Percentiles rank a stretch among this genome's conserved stretches.
Evolutionary conservation across 805 yeast genomes (phyloP).

Genomic region (Zygosaccharomyces rouxii): DNA sequence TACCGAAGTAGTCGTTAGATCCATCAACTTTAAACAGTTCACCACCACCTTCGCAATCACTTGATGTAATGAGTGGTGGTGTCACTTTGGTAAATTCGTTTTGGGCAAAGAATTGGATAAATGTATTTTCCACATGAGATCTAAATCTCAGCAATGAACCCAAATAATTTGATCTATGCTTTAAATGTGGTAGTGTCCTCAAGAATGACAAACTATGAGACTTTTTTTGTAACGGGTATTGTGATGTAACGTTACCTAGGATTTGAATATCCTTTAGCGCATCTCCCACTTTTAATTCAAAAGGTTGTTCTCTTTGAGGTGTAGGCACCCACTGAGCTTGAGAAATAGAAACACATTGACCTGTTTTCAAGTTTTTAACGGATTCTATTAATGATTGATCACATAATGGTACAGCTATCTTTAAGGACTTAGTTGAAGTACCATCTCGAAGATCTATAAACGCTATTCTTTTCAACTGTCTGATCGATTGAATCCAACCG

Average conservation of each 20-base stretch:
- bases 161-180: constrained; percentile 68
- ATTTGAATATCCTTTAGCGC: constrained; percentile 40
- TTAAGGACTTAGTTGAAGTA: constrained; percentile 48
- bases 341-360: constrained; percentile 41
- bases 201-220: constrained; percentile 60
- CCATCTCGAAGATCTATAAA: constrained; percentile 85
- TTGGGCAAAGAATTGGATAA: constrained; percentile 51
- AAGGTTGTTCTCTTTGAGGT: constrained; percentile 42
- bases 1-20: constrained; percentile 52
- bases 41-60: constrained; percentile 98
- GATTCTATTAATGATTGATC: constrained; percentile 27
- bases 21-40: constrained; percentile 66
- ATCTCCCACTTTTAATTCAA: constrained; percentile 43
- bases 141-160: constrained; percentile 68
- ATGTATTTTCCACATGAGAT: constrained; percentile 54
- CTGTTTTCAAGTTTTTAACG: constrained; percentile 37
- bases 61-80: constrained; percentile 82
- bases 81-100: constrained; percentile 63
- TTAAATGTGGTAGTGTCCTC: constrained; percentile 66
- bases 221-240: constrained; percentile 84
- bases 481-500: constrained; percentile 75
- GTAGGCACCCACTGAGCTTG: constrained; percentile 36
- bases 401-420: constrained; percentile 45
- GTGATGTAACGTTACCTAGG: constrained; percentile 56
- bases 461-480: constrained; percentile 69